These are phyloP conservation scores for Cercospora sp. DNA, from an alignment of 2,329 filamentous ascomycete species.

Conservation along the genomic window DNA sequence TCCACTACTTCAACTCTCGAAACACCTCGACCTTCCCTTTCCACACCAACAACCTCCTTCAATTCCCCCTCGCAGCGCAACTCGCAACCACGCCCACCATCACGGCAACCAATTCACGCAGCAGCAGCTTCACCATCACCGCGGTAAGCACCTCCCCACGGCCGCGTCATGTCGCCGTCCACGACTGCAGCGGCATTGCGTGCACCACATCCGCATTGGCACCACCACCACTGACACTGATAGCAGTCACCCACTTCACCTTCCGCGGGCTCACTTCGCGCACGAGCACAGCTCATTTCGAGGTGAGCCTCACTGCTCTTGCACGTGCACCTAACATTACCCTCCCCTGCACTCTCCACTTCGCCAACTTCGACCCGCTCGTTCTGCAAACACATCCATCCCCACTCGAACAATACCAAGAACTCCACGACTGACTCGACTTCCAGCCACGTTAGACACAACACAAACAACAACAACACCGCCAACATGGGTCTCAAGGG, in stretches of 20 bases:
- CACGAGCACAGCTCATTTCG: slow-evolving; percentile 5
- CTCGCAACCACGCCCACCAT: background rate
- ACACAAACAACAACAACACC: slow-evolving; percentile 23
- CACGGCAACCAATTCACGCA: background rate
- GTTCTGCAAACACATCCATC: background rate
- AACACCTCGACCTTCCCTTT: background rate
- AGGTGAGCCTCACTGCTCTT: slow-evolving; percentile 3
- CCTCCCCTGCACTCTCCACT: background rate
- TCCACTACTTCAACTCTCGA: slow-evolving; percentile 1
- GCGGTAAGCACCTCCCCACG: background rate
- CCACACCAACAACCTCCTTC: background rate
- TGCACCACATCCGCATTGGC: background rate
- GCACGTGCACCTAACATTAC: background rate
- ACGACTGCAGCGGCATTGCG: background rate
- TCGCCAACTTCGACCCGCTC: background rate
- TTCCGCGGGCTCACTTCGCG: background rate
- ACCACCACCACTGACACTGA: background rate
- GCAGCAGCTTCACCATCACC: background rate
- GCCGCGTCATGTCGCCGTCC: background rate
- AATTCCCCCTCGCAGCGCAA: background rate
- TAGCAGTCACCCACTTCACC: slow-evolving; percentile 2
- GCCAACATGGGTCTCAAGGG: slow-evolving; percentile 46
- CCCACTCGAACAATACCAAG: background rate
- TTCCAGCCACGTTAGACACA: slow-evolving; percentile 6
- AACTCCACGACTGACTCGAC: background rate